Evolutionary conservation across 1,284 basidiomycete species (phyloP).

Genomic region (Melampsora americana): DNA sequence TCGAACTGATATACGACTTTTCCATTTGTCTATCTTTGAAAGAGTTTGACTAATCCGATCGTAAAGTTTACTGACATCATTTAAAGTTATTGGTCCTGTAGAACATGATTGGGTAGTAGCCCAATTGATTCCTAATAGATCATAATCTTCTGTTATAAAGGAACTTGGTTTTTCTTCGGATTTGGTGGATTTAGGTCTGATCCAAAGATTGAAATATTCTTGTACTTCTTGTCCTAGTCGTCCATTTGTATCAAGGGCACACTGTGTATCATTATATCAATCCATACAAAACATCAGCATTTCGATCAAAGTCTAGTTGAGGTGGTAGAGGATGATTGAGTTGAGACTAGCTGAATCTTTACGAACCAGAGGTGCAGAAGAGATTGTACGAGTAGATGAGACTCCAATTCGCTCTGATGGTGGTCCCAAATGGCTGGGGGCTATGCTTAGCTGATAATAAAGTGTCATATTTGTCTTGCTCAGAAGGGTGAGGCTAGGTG

Average conservation of each 20-base stretch:
- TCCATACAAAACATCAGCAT: not conserved
- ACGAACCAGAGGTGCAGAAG: conserved; percentile 5
- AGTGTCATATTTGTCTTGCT: not conserved
- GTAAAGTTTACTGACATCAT: not conserved
- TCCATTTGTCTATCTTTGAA: not conserved
- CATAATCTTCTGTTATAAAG: conserved; percentile 5
- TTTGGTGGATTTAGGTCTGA: conserved; percentile 6
- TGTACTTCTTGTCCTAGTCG: not conserved
- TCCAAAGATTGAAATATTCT: conserved; percentile 35
- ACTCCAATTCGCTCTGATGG: not conserved
- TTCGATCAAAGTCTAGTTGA: not conserved
- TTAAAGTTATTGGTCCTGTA: not conserved
- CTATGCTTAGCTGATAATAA: not conserved
- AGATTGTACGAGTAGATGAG: not conserved
- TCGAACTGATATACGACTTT: conserved; percentile 11
- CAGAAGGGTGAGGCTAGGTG: not conserved
- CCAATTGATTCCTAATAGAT: conserved; percentile 39
- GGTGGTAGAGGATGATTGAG: not conserved
- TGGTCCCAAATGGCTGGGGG: not conserved
- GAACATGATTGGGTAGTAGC: conserved; percentile 2
- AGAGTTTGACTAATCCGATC: not conserved
- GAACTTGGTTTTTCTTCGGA: not conserved
- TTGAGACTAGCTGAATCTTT: not conserved
- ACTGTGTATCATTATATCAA: not conserved
- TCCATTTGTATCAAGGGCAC: conserved; percentile 8